phyloP scores from a whole-genome alignment of 768 basidiomycete genomes.

The Brasilioporus rufonigricans region DNA sequence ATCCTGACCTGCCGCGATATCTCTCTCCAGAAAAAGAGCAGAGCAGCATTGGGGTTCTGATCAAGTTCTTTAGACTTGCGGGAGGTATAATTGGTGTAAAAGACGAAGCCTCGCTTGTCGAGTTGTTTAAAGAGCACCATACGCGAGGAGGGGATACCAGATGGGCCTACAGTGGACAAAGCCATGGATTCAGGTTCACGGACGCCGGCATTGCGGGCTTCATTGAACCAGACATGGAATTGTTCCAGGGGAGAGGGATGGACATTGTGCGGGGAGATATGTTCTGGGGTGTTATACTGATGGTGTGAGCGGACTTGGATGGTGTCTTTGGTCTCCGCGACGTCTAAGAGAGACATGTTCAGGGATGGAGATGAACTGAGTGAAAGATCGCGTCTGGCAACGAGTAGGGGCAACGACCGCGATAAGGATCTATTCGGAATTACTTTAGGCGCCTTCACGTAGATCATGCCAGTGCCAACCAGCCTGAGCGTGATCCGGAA shows the following conservation, averaged over 20 bases:
- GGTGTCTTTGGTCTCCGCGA: constrained; percentile 50
- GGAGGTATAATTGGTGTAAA: constrained; percentile 96
- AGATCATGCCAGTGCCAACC: constrained; percentile 11
- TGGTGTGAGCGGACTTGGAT: constrained; percentile 69
- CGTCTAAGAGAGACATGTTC: constrained; percentile 24
- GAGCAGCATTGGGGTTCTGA: constrained; percentile 74
- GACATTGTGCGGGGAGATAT: constrained; percentile 62
- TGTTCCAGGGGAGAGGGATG: constrained; percentile 72
- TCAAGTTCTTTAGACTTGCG: constrained; percentile 84
- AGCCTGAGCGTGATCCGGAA: too few species aligned
- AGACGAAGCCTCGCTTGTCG: constrained; percentile 87
- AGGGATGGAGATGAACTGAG: background rate
- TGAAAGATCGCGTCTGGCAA: background rate
- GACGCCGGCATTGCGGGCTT: constrained; percentile 56
- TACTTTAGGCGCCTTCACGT: background rate
- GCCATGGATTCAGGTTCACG: constrained; percentile 90
- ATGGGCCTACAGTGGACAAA: constrained; percentile 66
- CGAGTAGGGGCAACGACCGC: background rate
- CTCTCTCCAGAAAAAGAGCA: constrained; percentile 92
- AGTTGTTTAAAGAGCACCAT: constrained; percentile 91
- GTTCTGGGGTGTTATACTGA: constrained; percentile 72
- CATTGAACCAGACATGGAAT: constrained; percentile 85
- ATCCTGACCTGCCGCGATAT: constrained; percentile 78
- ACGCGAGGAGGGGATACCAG: constrained; percentile 82
- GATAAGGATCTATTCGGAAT: constrained; percentile 14